phyloP scores from a whole-genome alignment of 352 stramenopile species.

The Globisporangium radiosum region DNA sequence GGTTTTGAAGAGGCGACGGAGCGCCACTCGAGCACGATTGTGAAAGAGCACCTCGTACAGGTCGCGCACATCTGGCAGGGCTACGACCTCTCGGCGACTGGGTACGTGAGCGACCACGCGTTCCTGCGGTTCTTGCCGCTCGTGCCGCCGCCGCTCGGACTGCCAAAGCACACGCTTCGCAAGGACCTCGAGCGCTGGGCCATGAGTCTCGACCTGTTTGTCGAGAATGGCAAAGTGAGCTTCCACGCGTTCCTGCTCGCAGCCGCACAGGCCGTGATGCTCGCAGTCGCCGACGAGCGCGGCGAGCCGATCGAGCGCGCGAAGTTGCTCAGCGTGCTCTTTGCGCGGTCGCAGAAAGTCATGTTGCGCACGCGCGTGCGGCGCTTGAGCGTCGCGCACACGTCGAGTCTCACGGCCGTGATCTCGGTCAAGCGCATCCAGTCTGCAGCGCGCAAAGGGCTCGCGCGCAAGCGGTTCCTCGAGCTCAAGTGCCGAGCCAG shows the following conservation, averaged over 20 bases:
- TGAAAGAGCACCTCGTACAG: constrained; percentile 28
- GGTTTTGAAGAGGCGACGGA: constrained; percentile 57
- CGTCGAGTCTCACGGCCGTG: constrained; percentile 18
- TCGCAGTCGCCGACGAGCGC: constrained; percentile 18
- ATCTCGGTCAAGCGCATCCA: constrained; percentile 37
- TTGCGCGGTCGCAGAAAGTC: constrained; percentile 20
- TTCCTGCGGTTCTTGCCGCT: constrained; percentile 33
- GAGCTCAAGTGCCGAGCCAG: constrained; percentile 13
- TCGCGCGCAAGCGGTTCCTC: constrained; percentile 20
- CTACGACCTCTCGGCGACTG: constrained; percentile 24
- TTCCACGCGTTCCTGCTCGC: constrained; percentile 37
- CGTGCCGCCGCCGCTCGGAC: constrained; percentile 30
- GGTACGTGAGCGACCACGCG: constrained; percentile 29
- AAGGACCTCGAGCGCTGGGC: constrained; percentile 29
- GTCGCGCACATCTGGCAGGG: constrained; percentile 27
- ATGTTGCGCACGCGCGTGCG: constrained; percentile 13
- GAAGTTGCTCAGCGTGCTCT: constrained; percentile 17
- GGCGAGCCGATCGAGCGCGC: constrained; percentile 22
- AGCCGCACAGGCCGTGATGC: constrained; percentile 25
- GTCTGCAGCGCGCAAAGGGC: constrained; percentile 14
- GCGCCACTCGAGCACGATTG: constrained; percentile 27
- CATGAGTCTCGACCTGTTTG: constrained; percentile 21
- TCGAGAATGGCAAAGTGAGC: constrained; percentile 24
- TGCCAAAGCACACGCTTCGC: constrained; percentile 17
- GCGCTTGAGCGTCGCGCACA: constrained; percentile 13